phyloP scores from a whole-genome alignment of 345 rosid genomes.

The Pugionium dolabratum region DNA sequence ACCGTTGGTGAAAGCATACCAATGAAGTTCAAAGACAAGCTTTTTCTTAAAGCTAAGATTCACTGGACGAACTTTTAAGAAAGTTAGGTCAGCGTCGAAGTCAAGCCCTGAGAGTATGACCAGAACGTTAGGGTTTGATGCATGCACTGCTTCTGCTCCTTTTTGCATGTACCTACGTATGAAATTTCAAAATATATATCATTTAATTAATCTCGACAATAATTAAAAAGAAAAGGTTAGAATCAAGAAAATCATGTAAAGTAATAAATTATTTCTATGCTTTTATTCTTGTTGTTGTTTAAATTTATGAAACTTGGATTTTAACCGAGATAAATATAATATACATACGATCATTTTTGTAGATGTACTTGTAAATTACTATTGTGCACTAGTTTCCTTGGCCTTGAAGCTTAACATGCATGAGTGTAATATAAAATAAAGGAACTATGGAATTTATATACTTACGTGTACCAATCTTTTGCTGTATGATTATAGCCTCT shows the following conservation, averaged over 20 bases:
- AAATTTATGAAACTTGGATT: constrained; percentile 28
- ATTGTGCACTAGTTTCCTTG: not conserved
- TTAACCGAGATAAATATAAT: constrained; percentile 12
- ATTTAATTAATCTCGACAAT: too few species aligned
- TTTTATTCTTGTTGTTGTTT: constrained; percentile 19
- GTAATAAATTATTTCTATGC: not conserved
- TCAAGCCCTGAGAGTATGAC: constrained; percentile 76
- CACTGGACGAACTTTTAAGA: constrained; percentile 48
- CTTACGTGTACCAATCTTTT: constrained; percentile 85
- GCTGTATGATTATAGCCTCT: constrained; percentile 59
- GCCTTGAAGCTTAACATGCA: constrained; percentile 32
- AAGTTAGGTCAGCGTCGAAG: constrained; percentile 67
- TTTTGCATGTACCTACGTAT: constrained; percentile 61
- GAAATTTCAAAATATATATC: too few species aligned
- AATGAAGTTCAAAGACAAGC: constrained; percentile 71
- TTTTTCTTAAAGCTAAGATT: constrained; percentile 58
- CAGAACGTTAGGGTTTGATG: constrained; percentile 75
- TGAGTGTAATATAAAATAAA: not conserved
- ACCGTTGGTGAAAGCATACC: constrained; percentile 80
- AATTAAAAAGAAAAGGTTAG: not conserved
- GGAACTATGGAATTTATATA: not conserved
- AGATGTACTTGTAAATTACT: too few species aligned
- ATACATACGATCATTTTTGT: not conserved
- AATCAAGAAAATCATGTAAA: constrained; percentile 18
- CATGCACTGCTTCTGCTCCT: constrained; percentile 92